These are phyloP conservation scores for Aspergillus hiratsukae DNA, from an alignment of 2,329 filamentous ascomycete genomes.

Conservation along the genomic window DNA sequence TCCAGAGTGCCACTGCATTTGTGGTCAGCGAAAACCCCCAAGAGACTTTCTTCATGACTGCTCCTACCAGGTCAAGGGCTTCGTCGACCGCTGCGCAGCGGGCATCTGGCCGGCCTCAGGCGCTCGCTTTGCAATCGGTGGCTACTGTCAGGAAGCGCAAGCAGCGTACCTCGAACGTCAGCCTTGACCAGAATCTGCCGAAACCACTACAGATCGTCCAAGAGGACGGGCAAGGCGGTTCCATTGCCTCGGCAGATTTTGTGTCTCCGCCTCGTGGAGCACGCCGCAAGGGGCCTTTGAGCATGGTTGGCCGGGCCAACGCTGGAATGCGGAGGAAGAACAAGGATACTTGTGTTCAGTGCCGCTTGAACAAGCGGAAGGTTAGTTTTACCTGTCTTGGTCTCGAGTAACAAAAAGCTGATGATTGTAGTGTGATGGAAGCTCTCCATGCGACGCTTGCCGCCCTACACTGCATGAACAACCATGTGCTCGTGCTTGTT, in stretches of 20 bases:
- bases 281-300: constrained; percentile 40
- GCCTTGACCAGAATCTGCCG: constrained; percentile 25
- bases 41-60: constrained; percentile 24
- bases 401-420: constrained; percentile 8
- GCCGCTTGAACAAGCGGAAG: constrained; percentile 42
- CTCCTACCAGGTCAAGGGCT: constrained; percentile 21
- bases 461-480: constrained; percentile 40
- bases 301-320: constrained; percentile 36
- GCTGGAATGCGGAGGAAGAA: constrained; percentile 41
- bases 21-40: constrained; percentile 33
- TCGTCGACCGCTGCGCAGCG: constrained; percentile 22
- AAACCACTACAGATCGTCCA: constrained; percentile 41
- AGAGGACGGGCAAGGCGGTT: constrained; percentile 40
- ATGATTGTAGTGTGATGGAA: constrained; percentile 36
- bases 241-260: constrained; percentile 39
- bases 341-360: constrained; percentile 43
- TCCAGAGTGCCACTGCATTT: constrained; percentile 29
- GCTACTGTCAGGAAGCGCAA: constrained; percentile 35
- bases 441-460: constrained; percentile 40
- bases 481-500: constrained; percentile 42
- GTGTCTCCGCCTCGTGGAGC: constrained; percentile 40
- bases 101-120: constrained; percentile 21
- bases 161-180: constrained; percentile 23
- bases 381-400: constrained; percentile 19
- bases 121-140: constrained; percentile 29